Percentiles rank a stretch among this genome's conserved stretches.
These are phyloP conservation scores for Alternaria triticimaculans DNA, from an alignment of 2,329 filamentous ascomycete genomes.

Conservation along the genomic window DNA sequence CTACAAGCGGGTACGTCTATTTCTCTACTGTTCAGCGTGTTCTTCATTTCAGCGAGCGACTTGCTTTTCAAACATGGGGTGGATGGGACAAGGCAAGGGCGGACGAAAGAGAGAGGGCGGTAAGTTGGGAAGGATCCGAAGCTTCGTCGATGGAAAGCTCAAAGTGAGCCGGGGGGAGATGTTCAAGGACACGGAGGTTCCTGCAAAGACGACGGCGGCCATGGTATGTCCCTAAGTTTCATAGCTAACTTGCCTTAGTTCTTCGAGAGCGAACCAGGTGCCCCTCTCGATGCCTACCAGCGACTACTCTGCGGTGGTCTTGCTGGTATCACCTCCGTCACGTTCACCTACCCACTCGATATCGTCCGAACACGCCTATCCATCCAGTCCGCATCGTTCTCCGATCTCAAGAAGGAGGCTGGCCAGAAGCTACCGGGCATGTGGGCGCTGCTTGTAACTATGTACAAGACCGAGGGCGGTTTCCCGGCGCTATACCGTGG, in stretches of 20 bases:
- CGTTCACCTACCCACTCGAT: conserved; percentile 93
- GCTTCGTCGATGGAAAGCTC: neutral
- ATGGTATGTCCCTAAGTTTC: neutral
- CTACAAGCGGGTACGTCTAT: conserved; percentile 79
- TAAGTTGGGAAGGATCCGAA: neutral
- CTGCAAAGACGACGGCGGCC: neutral
- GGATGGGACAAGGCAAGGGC: neutral
- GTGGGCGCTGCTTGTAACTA: conserved; percentile 80
- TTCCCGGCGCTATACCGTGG: conserved; percentile 87
- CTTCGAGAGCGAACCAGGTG: conserved; percentile 77
- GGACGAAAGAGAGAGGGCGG: neutral
- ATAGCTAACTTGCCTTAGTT: conserved; percentile 58
- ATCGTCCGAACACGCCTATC: conserved; percentile 95
- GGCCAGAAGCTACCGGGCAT: conserved; percentile 79
- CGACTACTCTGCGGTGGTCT: conserved; percentile 88
- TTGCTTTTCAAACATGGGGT: conserved; percentile 1
- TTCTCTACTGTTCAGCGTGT: neutral
- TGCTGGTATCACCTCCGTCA: conserved; percentile 94
- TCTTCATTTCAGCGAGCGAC: neutral
- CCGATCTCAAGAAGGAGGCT: conserved; percentile 64
- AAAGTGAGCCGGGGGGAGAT: neutral
- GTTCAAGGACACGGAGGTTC: neutral
- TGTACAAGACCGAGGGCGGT: conserved; percentile 94
- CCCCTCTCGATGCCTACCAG: conserved; percentile 73
- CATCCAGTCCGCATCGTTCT: conserved; percentile 96